Evolutionary conservation across 768 basidiomycete genomes (phyloP).

Genomic region (Astraeus odoratus): DNA sequence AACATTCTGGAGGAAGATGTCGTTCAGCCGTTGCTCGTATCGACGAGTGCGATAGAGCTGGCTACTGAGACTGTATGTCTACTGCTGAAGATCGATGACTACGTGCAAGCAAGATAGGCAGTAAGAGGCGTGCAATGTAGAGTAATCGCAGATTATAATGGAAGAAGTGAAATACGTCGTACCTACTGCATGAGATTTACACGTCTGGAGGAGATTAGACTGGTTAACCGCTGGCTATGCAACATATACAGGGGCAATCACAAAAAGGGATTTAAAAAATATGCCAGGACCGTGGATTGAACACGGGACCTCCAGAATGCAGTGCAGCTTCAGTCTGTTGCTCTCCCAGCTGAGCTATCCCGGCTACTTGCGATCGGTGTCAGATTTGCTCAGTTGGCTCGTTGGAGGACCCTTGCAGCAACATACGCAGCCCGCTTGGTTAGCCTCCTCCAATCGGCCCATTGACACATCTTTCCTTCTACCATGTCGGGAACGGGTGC

Average conservation of each 20-base stretch:
- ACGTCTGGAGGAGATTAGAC: too few relatives aligned
- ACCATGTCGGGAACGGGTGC: conserved; percentile 85
- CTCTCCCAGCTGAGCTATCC: conserved; percentile 73
- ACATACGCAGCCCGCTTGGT: background rate
- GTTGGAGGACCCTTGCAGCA: background rate
- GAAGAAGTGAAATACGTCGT: too few relatives aligned
- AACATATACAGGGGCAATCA: too few relatives aligned
- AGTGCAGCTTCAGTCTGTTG: conserved; percentile 60
- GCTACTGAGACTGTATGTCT: conserved; percentile 97
- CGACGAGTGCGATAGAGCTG: conserved; percentile 91
- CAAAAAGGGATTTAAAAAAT: conserved; percentile 17
- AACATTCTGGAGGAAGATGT: conserved; percentile 98
- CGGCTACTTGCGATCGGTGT: too few relatives aligned
- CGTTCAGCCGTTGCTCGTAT: conserved; percentile 90
- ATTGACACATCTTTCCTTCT: conserved; percentile 7
- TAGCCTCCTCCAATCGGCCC: too few relatives aligned
- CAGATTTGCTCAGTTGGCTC: background rate
- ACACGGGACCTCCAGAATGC: conserved; percentile 69
- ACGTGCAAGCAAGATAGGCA: conserved; percentile 66
- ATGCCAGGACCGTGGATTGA: conserved; percentile 74
- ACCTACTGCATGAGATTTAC: too few relatives aligned
- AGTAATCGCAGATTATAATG: too few relatives aligned
- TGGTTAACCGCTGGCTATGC: too few relatives aligned
- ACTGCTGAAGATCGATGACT: conserved; percentile 93
- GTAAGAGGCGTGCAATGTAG: background rate